Evolutionary conservation across 2,329 filamentous ascomycete species (phyloP), one percentile per base, ranked within the genome.

Genomic region (Penicillium sp.): DNA sequence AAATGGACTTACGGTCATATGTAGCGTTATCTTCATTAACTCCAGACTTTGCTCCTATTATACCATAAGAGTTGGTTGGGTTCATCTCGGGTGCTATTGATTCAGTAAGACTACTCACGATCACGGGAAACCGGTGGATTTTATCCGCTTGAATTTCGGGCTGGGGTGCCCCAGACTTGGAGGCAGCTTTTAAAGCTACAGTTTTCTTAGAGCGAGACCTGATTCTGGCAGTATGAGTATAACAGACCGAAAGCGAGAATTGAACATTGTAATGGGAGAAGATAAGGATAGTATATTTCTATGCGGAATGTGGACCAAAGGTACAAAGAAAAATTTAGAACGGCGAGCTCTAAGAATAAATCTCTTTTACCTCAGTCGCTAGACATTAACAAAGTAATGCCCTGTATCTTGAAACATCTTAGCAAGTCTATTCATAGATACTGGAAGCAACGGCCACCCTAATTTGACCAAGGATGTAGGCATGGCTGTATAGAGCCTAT

Each of bases 1-100:
- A 33, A 25, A 10, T 47, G 4, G 36, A 73, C 77, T 70, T 60
- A 80, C 76, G 19, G 77, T 76, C 42, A 77, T 73, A 62, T 81
- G 79, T 10, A 82, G 65, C 63, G 81, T 73, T 4, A 78, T 80
- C 66, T 81, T 78, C 15, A 80, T 73, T 41, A 81, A 66, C 54
- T 79, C 78, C 39, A 77, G 68, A 58, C 79, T 82, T 60, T 81
- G 79, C 52, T 75, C 70, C 55, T 78, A 10, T 51, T n/a, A 2
- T 41, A 12, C 7, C 5, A 12, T 31, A 8, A 33, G 19, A 19
- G 19, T 29, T 27, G 7, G n/a, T 23, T 51, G 13, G 17, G 7
- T 15, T 27, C 25, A 21, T 29, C 25, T 27, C 27, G 6, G 17
- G n/a, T 15, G 27, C n/a, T 10, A n/a, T 42, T 29, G 4, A 10